These are phyloP conservation scores for Microsporum canis DNA, from an alignment of 2,329 filamentous ascomycete genomes.

Conservation along the genomic window DNA sequence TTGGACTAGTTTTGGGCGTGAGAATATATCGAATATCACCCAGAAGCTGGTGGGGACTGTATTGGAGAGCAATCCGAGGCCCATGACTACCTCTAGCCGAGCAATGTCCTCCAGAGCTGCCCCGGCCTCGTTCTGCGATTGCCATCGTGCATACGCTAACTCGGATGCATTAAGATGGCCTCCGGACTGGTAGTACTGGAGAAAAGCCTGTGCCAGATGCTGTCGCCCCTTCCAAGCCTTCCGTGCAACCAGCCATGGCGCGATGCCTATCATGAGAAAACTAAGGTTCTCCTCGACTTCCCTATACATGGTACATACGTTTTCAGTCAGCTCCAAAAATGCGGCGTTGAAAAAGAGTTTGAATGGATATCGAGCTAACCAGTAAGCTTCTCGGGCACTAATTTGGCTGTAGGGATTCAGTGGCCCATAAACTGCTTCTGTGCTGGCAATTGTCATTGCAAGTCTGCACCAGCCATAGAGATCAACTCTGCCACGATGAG, in stretches of 20 bases:
- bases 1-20: constrained; percentile 20
- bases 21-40: constrained; percentile 36
- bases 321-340: neutral
- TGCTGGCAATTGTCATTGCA: constrained; percentile 21
- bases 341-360: too few relatives aligned
- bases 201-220: neutral
- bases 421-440: constrained; percentile 21
- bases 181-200: neutral
- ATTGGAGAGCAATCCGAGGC: constrained; percentile 33
- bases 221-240: neutral
- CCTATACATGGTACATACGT: neutral
- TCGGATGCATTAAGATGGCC: neutral
- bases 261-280: neutral
- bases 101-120: constrained; percentile 15
- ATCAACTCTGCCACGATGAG: constrained; percentile 13
- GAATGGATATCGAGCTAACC: neutral
- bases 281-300: neutral
- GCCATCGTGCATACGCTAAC: neutral
- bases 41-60: constrained; percentile 37
- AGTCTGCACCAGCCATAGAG: constrained; percentile 21
- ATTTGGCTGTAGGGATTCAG: constrained; percentile 19
- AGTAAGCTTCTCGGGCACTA: neutral
- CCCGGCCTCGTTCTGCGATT: neutral
- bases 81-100: constrained; percentile 20
- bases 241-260: neutral